Conservation (phyloP, 805 yeast genomes). For the Candida odintsovae region DNA sequence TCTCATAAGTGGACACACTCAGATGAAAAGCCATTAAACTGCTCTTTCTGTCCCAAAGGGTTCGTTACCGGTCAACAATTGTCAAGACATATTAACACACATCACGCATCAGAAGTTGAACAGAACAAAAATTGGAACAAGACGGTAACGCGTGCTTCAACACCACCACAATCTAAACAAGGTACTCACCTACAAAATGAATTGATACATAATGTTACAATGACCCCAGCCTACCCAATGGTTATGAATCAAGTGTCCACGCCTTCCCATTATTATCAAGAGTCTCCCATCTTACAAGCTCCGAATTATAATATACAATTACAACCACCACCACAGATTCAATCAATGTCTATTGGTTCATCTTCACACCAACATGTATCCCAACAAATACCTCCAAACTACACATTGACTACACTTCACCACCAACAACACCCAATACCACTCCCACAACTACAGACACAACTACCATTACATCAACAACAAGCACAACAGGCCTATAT, state of each 20-base stretch:
- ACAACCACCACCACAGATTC: background rate
- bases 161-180: background rate
- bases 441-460: background rate
- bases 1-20: constrained; percentile 72
- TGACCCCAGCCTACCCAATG: background rate
- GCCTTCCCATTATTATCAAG: background rate
- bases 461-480: background rate
- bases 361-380: background rate
- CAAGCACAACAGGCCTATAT: background rate
- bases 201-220: background rate
- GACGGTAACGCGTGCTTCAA: background rate
- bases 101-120: constrained; percentile 16
- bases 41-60: constrained; percentile 54
- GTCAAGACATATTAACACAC: constrained; percentile 54
- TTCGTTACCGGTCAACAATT: constrained; percentile 55
- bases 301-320: background rate
- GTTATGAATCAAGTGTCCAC: background rate
- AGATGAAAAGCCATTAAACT: constrained; percentile 48
- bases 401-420: background rate
- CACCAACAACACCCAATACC: background rate
- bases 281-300: background rate
- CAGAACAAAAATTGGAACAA: background rate
- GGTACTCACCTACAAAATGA: background rate
- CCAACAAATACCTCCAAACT: background rate
- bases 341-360: background rate